A percentile compares a stretch with the other conserved stretches of the same genome.
Conservation (phyloP, 2,329 filamentous ascomycete species). For the Aschersonia sp. region DNA sequence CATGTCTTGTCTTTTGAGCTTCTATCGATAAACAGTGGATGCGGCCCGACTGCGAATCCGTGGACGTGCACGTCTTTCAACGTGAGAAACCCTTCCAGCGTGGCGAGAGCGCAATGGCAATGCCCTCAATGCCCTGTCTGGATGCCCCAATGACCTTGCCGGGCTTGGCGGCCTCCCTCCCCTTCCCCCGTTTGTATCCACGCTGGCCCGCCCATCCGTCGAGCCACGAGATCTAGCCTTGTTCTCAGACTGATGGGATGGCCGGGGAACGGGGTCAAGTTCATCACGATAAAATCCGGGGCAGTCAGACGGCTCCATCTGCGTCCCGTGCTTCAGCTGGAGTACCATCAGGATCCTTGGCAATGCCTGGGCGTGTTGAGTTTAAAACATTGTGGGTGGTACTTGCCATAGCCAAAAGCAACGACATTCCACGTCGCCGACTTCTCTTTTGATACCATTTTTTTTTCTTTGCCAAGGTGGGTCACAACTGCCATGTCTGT, state of each 20-base stretch:
- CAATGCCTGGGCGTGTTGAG: not conserved
- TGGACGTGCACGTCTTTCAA: too few species aligned
- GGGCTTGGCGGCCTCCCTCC: not conserved
- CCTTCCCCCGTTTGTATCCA: not conserved
- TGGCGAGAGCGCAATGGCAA: not conserved
- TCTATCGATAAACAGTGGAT: not conserved
- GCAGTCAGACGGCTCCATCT: not conserved
- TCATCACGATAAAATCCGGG: not conserved
- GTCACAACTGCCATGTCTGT: not conserved
- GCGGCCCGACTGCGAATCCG: not conserved
- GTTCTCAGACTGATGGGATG: not conserved
- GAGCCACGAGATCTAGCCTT: not conserved
- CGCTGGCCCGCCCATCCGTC: not conserved
- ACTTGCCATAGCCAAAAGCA: not conserved
- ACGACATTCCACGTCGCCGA: not conserved
- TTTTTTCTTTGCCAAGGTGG: not conserved
- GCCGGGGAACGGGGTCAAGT: not conserved
- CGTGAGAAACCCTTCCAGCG: not conserved
- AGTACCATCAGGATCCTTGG: not conserved
- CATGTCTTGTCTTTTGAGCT: not conserved
- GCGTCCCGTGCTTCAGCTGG: not conserved
- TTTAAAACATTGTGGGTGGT: not conserved
- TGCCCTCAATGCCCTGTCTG: too few species aligned
- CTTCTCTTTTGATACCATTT: not conserved
- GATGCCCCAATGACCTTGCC: too few species aligned